Conservation (phyloP, 805 yeast species). For the Candida succiphila region DNA sequence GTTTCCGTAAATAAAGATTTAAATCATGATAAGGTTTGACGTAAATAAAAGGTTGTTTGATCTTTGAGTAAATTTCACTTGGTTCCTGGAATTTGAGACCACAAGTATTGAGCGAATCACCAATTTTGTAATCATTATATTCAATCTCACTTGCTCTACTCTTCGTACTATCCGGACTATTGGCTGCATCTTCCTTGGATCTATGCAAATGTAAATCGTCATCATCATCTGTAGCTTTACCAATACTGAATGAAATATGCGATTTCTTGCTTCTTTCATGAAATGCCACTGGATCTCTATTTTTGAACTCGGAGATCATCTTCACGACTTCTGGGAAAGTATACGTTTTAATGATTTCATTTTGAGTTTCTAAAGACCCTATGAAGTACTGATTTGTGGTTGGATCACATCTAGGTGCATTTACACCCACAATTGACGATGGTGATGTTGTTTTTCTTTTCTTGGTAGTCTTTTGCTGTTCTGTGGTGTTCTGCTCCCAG, state of each 20-base stretch:
- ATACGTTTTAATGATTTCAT: constrained; percentile 27
- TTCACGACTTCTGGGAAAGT: constrained; percentile 54
- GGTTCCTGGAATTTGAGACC: constrained; percentile 50
- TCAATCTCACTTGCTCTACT: not conserved
- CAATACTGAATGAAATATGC: constrained; percentile 38
- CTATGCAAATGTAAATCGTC: too few species aligned
- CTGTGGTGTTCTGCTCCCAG: too few species aligned
- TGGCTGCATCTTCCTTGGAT: too few species aligned
- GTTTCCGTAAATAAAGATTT: constrained; percentile 56
- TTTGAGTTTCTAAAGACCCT: constrained; percentile 31
- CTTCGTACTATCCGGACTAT: constrained; percentile 1
- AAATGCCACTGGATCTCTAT: constrained; percentile 31
- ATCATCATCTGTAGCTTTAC: constrained; percentile 29
- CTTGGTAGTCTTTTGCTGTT: too few species aligned
- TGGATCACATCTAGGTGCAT: constrained; percentile 40
- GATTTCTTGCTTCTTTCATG: constrained; percentile 20
- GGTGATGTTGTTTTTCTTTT: not conserved
- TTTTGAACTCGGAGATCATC: constrained; percentile 29
- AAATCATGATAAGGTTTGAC: constrained; percentile 86
- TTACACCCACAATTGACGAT: constrained; percentile 5
- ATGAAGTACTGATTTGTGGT: constrained; percentile 59
- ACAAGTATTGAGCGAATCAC: constrained; percentile 10
- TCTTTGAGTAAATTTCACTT: constrained; percentile 69
- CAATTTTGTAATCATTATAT: not conserved
- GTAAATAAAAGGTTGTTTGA: constrained; percentile 72